Evolutionary conservation across 2,329 filamentous ascomycete species (phyloP).

Genomic region (Cryphonectria naterciae): DNA sequence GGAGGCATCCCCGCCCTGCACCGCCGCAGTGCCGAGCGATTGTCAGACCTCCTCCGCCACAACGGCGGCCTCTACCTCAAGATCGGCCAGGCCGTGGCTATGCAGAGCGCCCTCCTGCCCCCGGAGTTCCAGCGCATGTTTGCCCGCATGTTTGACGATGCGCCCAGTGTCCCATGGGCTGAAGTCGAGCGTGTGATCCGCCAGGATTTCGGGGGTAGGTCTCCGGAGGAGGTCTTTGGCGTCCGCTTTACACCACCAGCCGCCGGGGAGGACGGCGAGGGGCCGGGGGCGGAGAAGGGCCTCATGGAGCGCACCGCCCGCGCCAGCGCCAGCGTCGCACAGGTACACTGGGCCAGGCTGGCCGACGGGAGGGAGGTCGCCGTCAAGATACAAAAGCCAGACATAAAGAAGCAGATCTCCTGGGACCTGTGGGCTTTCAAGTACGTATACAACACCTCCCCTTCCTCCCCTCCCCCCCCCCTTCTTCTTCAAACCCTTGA

Average conservation of each 20-base stretch:
- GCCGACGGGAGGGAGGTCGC: constrained; percentile 89
- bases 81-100: constrained; percentile 96
- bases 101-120: constrained; percentile 93
- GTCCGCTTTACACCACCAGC: constrained; percentile 61
- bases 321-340: constrained; percentile 88
- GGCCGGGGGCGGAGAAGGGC: constrained; percentile 64
- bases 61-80: constrained; percentile 97
- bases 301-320: constrained; percentile 64
- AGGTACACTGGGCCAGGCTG: constrained; percentile 92
- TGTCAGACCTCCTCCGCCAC: constrained; percentile 78
- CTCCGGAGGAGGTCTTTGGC: constrained; percentile 88
- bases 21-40: constrained; percentile 77
- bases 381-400: constrained; percentile 94
- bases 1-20: constrained; percentile 81
- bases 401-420: constrained; percentile 86
- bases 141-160: constrained; percentile 94
- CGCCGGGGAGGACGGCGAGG: constrained; percentile 45
- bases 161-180: constrained; percentile 83
- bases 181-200: constrained; percentile 84
- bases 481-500: no score
- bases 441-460: constrained; percentile 54
- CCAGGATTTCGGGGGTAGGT: constrained; percentile 84
- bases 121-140: constrained; percentile 98
- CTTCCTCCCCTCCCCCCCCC: no score
- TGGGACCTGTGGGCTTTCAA: constrained; percentile 98